These are phyloP conservation scores for Funneliformis mosseae DNA, from an alignment of 192 early-diverging fungal species.

Conservation along the genomic window DNA sequence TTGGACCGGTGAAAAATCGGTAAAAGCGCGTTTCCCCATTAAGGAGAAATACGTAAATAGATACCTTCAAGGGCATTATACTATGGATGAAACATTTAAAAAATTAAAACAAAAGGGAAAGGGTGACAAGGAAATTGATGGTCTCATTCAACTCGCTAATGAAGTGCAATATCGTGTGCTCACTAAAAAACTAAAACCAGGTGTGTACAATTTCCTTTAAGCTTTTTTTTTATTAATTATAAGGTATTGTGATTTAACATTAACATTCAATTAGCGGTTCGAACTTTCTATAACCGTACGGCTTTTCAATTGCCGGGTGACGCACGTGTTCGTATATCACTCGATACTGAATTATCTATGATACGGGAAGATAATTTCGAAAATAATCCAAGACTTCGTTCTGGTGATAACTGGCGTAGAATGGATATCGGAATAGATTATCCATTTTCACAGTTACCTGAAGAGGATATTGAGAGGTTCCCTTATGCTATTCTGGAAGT, in stretches of 20 bases:
- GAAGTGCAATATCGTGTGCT: constrained; percentile 77
- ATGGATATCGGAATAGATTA: constrained; percentile 89
- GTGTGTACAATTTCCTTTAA: constrained; percentile 30
- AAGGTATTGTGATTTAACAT: background rate
- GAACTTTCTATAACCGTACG: constrained; percentile 97
- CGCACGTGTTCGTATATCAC: constrained; percentile 93
- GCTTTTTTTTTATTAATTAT: too few species aligned
- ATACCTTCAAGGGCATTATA: constrained; percentile 80
- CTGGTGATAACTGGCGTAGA: constrained; percentile 93
- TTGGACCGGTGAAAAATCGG: constrained; percentile 94
- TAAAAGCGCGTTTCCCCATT: constrained; percentile 94
- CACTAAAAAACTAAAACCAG: constrained; percentile 76
- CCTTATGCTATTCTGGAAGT: constrained; percentile 98
- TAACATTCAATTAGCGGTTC: constrained; percentile 55
- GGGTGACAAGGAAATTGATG: constrained; percentile 82
- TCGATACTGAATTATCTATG: constrained; percentile 97
- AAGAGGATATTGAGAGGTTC: constrained; percentile 85
- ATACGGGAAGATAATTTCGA: constrained; percentile 94
- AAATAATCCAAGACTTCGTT: constrained; percentile 56
- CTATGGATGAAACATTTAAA: constrained; percentile 75
- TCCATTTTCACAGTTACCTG: constrained; percentile 87
- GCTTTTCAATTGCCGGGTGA: constrained; percentile 99
- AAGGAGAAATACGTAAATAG: constrained; percentile 96
- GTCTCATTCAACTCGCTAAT: constrained; percentile 67
- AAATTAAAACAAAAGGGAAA: constrained; percentile 82